Evolutionary conservation across 345 rosid genomes (phyloP).

Genomic region (Gossypium herbaceum): DNA sequence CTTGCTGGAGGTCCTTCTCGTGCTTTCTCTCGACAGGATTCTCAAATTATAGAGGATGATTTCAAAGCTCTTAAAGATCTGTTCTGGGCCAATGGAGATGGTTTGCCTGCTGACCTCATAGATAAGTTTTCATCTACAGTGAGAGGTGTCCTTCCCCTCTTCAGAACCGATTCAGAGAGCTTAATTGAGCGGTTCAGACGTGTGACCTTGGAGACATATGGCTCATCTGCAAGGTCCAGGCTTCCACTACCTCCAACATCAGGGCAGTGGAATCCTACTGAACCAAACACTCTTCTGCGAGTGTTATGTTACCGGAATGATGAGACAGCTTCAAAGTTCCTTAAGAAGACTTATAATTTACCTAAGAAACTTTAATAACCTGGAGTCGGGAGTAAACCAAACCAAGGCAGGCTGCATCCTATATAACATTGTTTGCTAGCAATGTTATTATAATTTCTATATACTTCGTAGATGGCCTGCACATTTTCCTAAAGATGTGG

Average conservation of each 20-base stretch:
- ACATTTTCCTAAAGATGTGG: background rate
- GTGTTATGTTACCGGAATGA: slow-evolving; percentile 87
- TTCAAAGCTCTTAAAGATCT: slow-evolving; percentile 80
- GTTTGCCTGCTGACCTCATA: slow-evolving; percentile 70
- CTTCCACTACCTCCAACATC: slow-evolving; percentile 88
- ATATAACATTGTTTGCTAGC: slow-evolving; percentile 5
- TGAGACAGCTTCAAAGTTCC: slow-evolving; percentile 73
- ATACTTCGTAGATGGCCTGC: background rate
- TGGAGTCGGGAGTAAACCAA: slow-evolving; percentile 12
- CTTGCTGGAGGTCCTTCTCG: slow-evolving; percentile 97
- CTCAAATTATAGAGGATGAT: slow-evolving; percentile 79
- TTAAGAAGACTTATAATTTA: slow-evolving; percentile 80
- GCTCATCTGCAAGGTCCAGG: slow-evolving; percentile 74
- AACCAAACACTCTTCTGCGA: slow-evolving; percentile 82
- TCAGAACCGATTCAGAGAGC: slow-evolving; percentile 74
- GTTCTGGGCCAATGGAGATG: slow-evolving; percentile 96
- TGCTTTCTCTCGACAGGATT: slow-evolving; percentile 69
- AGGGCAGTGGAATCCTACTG: slow-evolving; percentile 86
- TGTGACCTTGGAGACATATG: slow-evolving; percentile 63
- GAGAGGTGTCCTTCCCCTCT: slow-evolving; percentile 72
- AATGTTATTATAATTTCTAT: background rate
- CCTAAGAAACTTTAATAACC: slow-evolving; percentile 59
- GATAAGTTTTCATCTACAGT: slow-evolving; percentile 65
- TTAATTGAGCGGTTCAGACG: slow-evolving; percentile 77
- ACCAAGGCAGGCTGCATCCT: slow-evolving; percentile 20